Base-by-base conservation (phyloP, 2,329 filamentous ascomycete genomes). In the Domatiomyces globalis region DNA sequence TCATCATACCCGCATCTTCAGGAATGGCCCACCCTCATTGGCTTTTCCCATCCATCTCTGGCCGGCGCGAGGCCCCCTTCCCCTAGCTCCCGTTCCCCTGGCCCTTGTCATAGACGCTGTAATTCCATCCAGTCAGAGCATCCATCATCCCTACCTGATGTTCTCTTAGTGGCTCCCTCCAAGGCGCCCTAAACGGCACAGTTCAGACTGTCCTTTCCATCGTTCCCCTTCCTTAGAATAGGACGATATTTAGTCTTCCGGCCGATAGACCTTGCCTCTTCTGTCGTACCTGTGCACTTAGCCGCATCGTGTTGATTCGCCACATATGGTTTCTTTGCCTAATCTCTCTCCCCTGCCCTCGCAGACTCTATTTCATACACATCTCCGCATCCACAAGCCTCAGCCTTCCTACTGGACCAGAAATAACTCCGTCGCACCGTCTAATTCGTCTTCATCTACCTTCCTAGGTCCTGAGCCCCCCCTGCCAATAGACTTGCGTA, bases 401-500 rank as follows among this genome's bases (percentile, higher is more conserved):
- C 9, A 15, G 33, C 19, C 45, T 10, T 43, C 43, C 46, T 51
- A 54, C 49, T 54, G 48, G 52, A 27, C 43, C 43, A 33, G 49
- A 46, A 54, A 49, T 47, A 54, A 42, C 42, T 22, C 49, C 29
- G 25, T 46, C 45, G 49, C 48, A 44, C 48, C 44, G 47, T 53
- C 46, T 36, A 33, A 19, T 15, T 33, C n/a, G 17, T 22, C 17
- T 27, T 25, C 51, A 48, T 47, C 43, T 46, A 47, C 47, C 46
- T 43, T 46, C 43, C 39, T 43, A 33, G n/a, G 10, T 5, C 27
- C 45, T 50, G 36, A 45, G 46, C 15, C 25, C 51, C 49, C 52
- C 52, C 49, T 51, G 52, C 52, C 52, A 54, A 54, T 54, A 51
- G 49, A 42, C 46, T 39, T 29, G 25, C 19, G 19, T 49, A 58